Evolutionary conservation across 2,329 filamentous ascomycete genomes (phyloP).

Genomic region (Akanthomyces muscarius): DNA sequence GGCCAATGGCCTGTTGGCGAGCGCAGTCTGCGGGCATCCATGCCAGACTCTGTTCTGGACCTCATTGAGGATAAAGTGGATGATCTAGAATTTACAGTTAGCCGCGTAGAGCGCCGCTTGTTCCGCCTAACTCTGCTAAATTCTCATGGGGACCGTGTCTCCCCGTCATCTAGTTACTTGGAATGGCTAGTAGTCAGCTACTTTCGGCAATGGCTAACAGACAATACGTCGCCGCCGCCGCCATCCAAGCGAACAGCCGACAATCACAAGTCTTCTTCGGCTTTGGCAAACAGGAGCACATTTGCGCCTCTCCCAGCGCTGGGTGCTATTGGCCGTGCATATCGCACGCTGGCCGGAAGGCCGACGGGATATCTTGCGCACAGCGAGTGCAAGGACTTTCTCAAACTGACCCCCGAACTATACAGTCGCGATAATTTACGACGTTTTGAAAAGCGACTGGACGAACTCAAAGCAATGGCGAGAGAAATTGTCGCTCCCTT

Average conservation of each 20-base stretch:
- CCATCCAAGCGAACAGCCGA: constrained; percentile 18
- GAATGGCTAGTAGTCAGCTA: constrained; percentile 86
- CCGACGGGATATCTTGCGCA: constrained; percentile 66
- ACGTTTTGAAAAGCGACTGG: constrained; percentile 79
- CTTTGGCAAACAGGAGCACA: constrained; percentile 30
- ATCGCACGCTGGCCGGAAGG: constrained; percentile 65
- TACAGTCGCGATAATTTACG: constrained; percentile 84
- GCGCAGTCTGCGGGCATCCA: constrained; percentile 67
- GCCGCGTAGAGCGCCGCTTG: constrained; percentile 73
- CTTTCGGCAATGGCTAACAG: constrained; percentile 90
- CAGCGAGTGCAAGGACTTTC: constrained; percentile 85
- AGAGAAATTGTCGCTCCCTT: constrained; percentile 78
- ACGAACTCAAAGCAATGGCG: constrained; percentile 83
- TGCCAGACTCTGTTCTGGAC: constrained; percentile 75
- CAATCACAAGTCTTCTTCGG: constrained; percentile 28
- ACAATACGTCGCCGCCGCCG: constrained; percentile 74
- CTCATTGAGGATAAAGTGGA: constrained; percentile 94
- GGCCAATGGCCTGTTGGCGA: constrained; percentile 87
- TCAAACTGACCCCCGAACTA: constrained; percentile 76
- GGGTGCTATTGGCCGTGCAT: constrained; percentile 71
- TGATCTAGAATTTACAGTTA: constrained; percentile 79
- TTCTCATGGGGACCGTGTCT: constrained; percentile 75
- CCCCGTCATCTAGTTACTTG: constrained; percentile 72
- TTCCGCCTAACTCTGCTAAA: constrained; percentile 79
- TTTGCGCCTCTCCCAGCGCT: constrained; percentile 52